Evolutionary conservation across 345 rosid genomes (phyloP).

Genomic region (Camelina neglecta): DNA sequence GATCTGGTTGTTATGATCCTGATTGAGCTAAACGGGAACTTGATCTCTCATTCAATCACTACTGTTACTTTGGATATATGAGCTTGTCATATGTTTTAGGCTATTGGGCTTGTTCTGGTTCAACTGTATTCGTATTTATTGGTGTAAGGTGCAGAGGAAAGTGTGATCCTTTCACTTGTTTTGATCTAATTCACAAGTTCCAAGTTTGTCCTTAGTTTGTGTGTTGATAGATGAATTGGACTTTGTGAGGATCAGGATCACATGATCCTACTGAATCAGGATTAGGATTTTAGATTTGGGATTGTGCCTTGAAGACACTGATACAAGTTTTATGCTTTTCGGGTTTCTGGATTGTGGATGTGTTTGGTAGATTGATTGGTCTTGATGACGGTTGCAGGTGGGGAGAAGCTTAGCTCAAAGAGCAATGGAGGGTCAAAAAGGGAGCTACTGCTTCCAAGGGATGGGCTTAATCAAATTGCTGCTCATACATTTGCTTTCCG

Average conservation of each 20-base stretch:
- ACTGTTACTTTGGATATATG: slow-evolving; percentile 13
- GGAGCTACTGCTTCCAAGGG: slow-evolving; percentile 64
- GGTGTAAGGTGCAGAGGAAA: slow-evolving; percentile 5
- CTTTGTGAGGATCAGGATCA: slow-evolving; percentile 36
- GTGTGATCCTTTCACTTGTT: slow-evolving; percentile 45
- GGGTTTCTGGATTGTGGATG: not conserved
- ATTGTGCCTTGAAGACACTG: not conserved
- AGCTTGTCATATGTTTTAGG: slow-evolving; percentile 17
- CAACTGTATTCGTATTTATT: not conserved
- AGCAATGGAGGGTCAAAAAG: slow-evolving; percentile 65
- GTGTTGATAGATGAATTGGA: slow-evolving; percentile 9
- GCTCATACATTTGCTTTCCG: slow-evolving; percentile 91
- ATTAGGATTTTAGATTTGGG: slow-evolving; percentile 39
- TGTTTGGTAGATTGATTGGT: slow-evolving; percentile 18
- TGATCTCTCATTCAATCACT: slow-evolving; percentile 34
- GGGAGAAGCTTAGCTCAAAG: slow-evolving; percentile 74
- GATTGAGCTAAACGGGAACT: not conserved
- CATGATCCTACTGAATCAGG: slow-evolving; percentile 29
- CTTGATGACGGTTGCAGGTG: slow-evolving; percentile 60
- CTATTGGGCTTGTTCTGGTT: slow-evolving; percentile 31
- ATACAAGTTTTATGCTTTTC: slow-evolving; percentile 18
- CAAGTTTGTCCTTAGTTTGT: slow-evolving; percentile 6
- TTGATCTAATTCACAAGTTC: slow-evolving; percentile 44
- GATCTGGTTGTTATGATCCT: slow-evolving; percentile 41
- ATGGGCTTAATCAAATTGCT: slow-evolving; percentile 69